These are phyloP conservation scores for Bolboschoenus planiculmis DNA, from an alignment of 176 grass and related monocot species.

Conservation along the genomic window DNA sequence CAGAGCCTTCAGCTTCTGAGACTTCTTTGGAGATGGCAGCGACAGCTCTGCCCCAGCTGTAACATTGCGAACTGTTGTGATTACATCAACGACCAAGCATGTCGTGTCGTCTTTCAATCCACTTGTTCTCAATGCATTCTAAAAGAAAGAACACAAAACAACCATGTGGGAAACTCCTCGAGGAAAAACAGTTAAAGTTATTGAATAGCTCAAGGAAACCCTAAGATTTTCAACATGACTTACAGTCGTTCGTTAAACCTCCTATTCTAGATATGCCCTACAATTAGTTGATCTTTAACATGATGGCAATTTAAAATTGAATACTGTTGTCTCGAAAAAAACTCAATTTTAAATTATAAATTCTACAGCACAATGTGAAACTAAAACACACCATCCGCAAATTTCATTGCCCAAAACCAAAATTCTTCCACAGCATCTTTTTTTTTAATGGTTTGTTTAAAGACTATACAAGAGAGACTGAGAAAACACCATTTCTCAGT, in stretches of 20 bases:
- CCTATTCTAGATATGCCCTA: neutral
- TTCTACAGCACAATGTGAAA: neutral
- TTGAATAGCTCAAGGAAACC: neutral
- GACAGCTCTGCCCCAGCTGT: constrained; percentile 26
- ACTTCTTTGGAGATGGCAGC: constrained; percentile 58
- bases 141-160: constrained; percentile 21
- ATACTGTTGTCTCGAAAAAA: neutral
- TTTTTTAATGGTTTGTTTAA: neutral
- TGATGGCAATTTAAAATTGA: neutral
- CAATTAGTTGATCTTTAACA: neutral
- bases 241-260: neutral
- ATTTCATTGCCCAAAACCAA: neutral
- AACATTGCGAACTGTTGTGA: constrained; percentile 52
- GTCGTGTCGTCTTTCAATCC: constrained; percentile 98
- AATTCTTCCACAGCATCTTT: neutral
- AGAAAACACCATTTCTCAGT: neutral
- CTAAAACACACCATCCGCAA: neutral
- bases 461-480: neutral
- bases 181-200: constrained; percentile 1
- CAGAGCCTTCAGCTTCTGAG: constrained; percentile 60
- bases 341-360: neutral
- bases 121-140: constrained; percentile 92
- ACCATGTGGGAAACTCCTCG: neutral
- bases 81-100: constrained; percentile 91
- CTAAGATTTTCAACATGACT: neutral